These are phyloP conservation scores for Streptanthus diversifolius DNA, from an alignment of 345 rosid genomes.

Conservation along the genomic window DNA sequence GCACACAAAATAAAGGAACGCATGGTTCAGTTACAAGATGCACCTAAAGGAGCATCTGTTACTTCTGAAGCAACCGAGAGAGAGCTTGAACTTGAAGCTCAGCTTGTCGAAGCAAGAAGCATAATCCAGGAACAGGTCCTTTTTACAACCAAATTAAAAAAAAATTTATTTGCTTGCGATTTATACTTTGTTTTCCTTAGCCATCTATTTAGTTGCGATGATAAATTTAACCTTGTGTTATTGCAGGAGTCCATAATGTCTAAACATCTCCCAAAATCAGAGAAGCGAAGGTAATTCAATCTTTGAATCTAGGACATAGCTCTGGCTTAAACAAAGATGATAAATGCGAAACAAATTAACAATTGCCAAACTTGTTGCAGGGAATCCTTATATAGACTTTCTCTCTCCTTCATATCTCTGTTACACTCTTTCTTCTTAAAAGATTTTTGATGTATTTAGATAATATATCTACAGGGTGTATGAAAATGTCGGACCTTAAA, in stretches of 20 bases:
- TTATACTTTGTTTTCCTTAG: background rate
- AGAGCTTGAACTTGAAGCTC: constrained; percentile 99
- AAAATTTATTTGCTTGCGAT: background rate
- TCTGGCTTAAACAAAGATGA: background rate
- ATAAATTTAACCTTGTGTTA: background rate
- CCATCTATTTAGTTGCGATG: background rate
- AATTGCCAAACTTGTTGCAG: constrained; percentile 42
- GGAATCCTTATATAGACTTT: constrained; percentile 41
- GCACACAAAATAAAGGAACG: constrained; percentile 23
- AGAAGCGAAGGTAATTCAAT: constrained; percentile 65
- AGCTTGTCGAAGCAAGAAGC: constrained; percentile 98
- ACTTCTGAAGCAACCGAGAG: constrained; percentile 95
- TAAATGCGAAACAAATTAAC: constrained; percentile 3
- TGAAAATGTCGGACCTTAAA: constrained; percentile 4
- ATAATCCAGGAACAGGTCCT: constrained; percentile 97
- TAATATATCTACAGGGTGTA: constrained; percentile 5
- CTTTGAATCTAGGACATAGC: background rate
- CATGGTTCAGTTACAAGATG: constrained; percentile 91
- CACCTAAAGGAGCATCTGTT: constrained; percentile 83
- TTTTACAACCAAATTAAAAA: too few relatives aligned
- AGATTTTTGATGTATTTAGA: background rate
- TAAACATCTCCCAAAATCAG: constrained; percentile 77
- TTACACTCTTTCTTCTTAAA: background rate
- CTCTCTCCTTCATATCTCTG: background rate
- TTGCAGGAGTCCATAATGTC: constrained; percentile 92